Conservation (phyloP, 2,329 filamentous ascomycete species). For the Pyricularia sp. region DNA sequence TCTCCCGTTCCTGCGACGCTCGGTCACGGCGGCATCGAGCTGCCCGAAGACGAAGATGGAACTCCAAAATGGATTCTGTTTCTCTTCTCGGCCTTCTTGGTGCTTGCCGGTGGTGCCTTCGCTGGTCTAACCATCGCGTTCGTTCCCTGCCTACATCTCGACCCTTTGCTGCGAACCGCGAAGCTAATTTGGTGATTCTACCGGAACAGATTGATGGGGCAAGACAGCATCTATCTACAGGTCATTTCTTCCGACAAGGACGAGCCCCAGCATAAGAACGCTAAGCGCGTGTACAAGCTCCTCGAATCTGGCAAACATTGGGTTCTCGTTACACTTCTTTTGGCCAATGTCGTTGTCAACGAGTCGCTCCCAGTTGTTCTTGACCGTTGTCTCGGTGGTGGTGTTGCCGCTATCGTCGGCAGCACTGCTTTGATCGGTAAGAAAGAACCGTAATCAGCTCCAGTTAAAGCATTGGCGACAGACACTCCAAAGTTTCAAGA, state of each 20-base stretch:
- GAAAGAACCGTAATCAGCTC: conserved; percentile 14
- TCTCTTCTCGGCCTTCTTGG: conserved; percentile 67
- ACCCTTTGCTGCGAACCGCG: background rate
- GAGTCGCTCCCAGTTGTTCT: conserved; percentile 93
- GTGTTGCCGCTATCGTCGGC: conserved; percentile 86
- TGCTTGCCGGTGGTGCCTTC: conserved; percentile 84
- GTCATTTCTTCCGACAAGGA: conserved; percentile 81
- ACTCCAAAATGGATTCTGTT: conserved; percentile 73
- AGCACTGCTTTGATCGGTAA: conserved; percentile 90
- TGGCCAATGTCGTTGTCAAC: conserved; percentile 97
- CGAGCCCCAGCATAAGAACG: conserved; percentile 79
- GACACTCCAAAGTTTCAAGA: background rate
- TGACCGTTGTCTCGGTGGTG: conserved; percentile 86
- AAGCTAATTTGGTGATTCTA: background rate
- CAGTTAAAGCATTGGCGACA: background rate
- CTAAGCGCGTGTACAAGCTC: conserved; percentile 68
- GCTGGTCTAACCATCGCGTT: conserved; percentile 86
- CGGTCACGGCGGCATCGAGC: conserved; percentile 29
- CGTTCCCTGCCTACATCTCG: conserved; percentile 20
- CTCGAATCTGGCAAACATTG: conserved; percentile 90
- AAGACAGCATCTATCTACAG: conserved; percentile 95
- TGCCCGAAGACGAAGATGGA: conserved; percentile 41
- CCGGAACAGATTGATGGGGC: conserved; percentile 45
- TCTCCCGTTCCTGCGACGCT: conserved; percentile 26
- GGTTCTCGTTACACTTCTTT: conserved; percentile 87